Evolutionary conservation across 2,329 filamentous ascomycete species (phyloP).

Genomic region (Penicillium sp.): DNA sequence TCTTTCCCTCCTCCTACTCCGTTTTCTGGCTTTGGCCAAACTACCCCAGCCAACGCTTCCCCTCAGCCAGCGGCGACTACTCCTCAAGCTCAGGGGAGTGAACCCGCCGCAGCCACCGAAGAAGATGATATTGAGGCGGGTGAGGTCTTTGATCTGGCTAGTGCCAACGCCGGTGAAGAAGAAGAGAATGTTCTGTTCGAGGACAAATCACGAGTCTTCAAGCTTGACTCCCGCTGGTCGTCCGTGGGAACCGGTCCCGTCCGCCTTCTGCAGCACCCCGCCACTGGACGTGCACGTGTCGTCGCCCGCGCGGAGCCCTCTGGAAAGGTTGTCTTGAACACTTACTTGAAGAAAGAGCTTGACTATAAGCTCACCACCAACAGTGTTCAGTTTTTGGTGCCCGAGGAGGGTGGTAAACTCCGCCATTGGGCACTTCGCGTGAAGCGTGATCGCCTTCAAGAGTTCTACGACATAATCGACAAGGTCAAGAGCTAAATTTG

Average conservation of each 20-base stretch:
- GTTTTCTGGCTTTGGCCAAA: slow-evolving; percentile 24
- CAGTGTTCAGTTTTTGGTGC: slow-evolving; percentile 45
- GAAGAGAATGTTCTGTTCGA: slow-evolving; percentile 69
- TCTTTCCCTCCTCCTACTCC: not conserved
- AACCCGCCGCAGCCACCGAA: slow-evolving; percentile 39
- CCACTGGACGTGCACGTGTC: slow-evolving; percentile 62
- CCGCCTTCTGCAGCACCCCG: slow-evolving; percentile 69
- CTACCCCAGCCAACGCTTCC: slow-evolving; percentile 20
- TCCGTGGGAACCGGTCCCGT: slow-evolving; percentile 68
- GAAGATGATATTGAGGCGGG: slow-evolving; percentile 39
- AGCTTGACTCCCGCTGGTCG: slow-evolving; percentile 60
- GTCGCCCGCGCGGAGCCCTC: slow-evolving; percentile 71
- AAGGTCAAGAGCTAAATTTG: slow-evolving; percentile 20
- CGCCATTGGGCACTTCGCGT: slow-evolving; percentile 71
- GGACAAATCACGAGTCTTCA: slow-evolving; percentile 65
- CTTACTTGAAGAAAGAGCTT: slow-evolving; percentile 57
- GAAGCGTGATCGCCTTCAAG: slow-evolving; percentile 42
- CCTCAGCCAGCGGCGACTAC: slow-evolving; percentile 24
- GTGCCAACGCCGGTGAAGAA: slow-evolving; percentile 64
- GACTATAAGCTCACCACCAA: slow-evolving; percentile 57
- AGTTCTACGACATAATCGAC: slow-evolving; percentile 15
- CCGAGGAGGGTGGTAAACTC: slow-evolving; percentile 57
- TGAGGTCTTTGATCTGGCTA: slow-evolving; percentile 63
- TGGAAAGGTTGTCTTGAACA: slow-evolving; percentile 71
- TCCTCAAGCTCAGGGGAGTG: slow-evolving; percentile 21